These are phyloP conservation scores for Acanthamoeba royreba DNA, from an alignment of 208 protist genomes.

Conservation along the genomic window DNA sequence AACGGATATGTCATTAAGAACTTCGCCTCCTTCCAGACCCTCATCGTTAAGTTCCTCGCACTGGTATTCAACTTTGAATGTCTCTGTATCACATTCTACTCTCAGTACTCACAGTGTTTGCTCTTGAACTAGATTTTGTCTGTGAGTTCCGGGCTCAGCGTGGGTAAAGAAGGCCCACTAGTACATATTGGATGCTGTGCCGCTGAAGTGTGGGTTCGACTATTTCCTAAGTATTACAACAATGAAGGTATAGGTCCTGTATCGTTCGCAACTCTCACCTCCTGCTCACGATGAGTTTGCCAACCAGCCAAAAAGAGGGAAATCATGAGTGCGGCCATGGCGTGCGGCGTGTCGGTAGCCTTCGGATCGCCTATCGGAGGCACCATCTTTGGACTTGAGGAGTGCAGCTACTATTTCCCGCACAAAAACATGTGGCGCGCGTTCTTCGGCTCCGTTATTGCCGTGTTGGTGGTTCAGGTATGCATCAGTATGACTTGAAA, in stretches of 20 bases:
- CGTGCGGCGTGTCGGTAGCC: slow-evolving; percentile 66
- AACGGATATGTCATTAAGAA: slow-evolving; percentile 57
- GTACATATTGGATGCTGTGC: slow-evolving; percentile 56
- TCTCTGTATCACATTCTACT: neutral
- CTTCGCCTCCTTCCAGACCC: slow-evolving; percentile 51
- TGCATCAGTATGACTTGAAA: neutral
- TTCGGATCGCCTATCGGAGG: slow-evolving; percentile 71
- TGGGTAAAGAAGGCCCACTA: slow-evolving; percentile 70
- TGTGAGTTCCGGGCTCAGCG: slow-evolving; percentile 49
- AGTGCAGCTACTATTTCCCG: slow-evolving; percentile 69
- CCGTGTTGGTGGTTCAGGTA: neutral
- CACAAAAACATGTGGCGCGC: slow-evolving; percentile 41
- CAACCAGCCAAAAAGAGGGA: slow-evolving; percentile 59
- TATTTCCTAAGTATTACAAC: slow-evolving; percentile 61
- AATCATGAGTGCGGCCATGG: slow-evolving; percentile 56
- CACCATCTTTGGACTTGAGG: slow-evolving; percentile 64
- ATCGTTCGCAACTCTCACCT: neutral
- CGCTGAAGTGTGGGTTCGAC: slow-evolving; percentile 30
- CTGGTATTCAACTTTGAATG: neutral
- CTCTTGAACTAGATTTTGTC: neutral
- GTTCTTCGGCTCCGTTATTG: neutral
- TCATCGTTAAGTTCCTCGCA: slow-evolving; percentile 58
- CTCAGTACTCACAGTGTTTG: neutral
- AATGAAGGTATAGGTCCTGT: slow-evolving; percentile 50
- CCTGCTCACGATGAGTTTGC: neutral